A percentile compares a stretch with the other conserved stretches of the same genome.
phyloP scores from a whole-genome alignment of 805 yeast species.

The Yamadazyma akitaensis region DNA sequence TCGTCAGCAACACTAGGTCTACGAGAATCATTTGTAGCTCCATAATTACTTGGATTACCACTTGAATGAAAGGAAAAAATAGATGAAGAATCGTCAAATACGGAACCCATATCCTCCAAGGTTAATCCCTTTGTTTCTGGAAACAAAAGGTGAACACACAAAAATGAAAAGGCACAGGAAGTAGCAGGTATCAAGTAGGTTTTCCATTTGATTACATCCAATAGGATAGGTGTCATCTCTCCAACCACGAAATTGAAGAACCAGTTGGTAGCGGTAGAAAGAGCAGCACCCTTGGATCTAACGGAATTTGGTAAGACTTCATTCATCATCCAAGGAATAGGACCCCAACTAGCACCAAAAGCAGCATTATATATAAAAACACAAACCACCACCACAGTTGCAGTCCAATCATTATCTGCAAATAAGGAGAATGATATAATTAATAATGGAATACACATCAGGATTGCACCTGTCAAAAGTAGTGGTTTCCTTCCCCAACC shows the following conservation, averaged over 20 bases:
- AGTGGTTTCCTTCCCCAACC: conserved; percentile 91
- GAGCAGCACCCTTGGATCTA: conserved; percentile 85
- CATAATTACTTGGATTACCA: conserved; percentile 14
- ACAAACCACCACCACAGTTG: conserved; percentile 67
- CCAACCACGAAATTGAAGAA: conserved; percentile 89
- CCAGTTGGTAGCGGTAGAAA: conserved; percentile 93
- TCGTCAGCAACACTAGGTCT: conserved; percentile 20
- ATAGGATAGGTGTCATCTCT: conserved; percentile 82
- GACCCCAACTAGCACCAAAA: conserved; percentile 93
- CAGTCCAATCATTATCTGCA: conserved; percentile 46
- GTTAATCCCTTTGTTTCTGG: conserved; percentile 91
- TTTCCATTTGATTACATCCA: conserved; percentile 74
- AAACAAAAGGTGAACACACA: conserved; percentile 67
- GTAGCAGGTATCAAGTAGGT: conserved; percentile 78
- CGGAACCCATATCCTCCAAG: conserved; percentile 87
- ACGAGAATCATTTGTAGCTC: conserved; percentile 16
- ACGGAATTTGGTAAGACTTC: conserved; percentile 83
- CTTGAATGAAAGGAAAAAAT: conserved; percentile 42
- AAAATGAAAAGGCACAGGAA: conserved; percentile 69
- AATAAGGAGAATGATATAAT: conserved; percentile 55
- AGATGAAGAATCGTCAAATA: conserved; percentile 64
- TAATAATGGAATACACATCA: conserved; percentile 72
- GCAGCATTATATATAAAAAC: conserved; percentile 79
- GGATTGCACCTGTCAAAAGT: conserved; percentile 69
- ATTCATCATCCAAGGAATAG: conserved; percentile 89